Conservation (phyloP, 2,329 filamentous ascomycete genomes). For the Scorias spongiosa region DNA sequence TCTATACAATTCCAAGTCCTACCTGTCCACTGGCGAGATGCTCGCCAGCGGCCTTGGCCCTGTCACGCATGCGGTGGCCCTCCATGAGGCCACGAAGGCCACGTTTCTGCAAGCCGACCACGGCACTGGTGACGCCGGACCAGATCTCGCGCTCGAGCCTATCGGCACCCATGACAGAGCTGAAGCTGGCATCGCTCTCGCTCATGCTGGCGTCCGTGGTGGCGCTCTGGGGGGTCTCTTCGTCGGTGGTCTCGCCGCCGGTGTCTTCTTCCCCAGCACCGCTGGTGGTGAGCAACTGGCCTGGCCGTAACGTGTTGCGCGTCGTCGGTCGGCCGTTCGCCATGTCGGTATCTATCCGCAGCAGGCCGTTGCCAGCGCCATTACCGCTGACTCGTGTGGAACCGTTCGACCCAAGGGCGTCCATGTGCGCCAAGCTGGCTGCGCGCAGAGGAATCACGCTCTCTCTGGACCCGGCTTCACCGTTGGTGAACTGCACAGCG, state of each 20-base stretch:
- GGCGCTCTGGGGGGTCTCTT: slow-evolving; percentile 19
- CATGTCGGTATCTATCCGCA: slow-evolving; percentile 38
- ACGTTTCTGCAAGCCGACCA: slow-evolving; percentile 89
- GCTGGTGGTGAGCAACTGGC: slow-evolving; percentile 7
- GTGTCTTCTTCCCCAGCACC: neutral
- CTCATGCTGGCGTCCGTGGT: slow-evolving; percentile 20
- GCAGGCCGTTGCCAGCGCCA: slow-evolving; percentile 5
- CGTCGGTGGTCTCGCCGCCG: slow-evolving; percentile 16
- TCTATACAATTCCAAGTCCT: slow-evolving; percentile 22
- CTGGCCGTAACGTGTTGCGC: slow-evolving; percentile 21
- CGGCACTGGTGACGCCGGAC: slow-evolving; percentile 67
- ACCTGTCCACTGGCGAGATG: slow-evolving; percentile 19
- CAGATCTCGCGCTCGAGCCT: slow-evolving; percentile 50
- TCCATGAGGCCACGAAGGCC: slow-evolving; percentile 90
- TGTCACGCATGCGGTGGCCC: slow-evolving; percentile 68
- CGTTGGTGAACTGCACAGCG: slow-evolving; percentile 50
- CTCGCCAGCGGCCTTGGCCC: slow-evolving; percentile 31
- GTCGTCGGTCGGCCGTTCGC: slow-evolving; percentile 20
- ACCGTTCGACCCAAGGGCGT: slow-evolving; percentile 17
- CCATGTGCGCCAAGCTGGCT: slow-evolving; percentile 32
- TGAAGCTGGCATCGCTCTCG: slow-evolving; percentile 16
- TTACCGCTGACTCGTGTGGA: slow-evolving; percentile 16
- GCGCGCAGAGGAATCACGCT: slow-evolving; percentile 24
- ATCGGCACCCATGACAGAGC: slow-evolving; percentile 24
- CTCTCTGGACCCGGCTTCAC: slow-evolving; percentile 17